Evolutionary conservation across 306 rosid genomes (phyloP), one percentile per base, ranked within the genome.

Genomic region (Dicorynia guianensis): DNA sequence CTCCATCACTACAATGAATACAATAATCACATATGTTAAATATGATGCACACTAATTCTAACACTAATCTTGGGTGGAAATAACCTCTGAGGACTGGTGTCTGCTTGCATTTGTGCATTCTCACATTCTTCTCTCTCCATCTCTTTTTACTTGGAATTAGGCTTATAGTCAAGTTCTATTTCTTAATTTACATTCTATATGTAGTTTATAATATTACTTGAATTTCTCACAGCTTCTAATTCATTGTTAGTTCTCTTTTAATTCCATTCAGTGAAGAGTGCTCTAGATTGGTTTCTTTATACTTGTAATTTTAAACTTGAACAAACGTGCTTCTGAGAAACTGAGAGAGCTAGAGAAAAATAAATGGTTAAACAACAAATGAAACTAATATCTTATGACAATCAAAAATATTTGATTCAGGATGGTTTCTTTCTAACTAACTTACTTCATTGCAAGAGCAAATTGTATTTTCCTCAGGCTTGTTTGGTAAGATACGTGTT

Each of bases 401-500:
- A 6, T 49, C 57, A 5, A 66, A 59, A 48, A 36, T 46, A 62
- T 72, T 20, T 71, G 67, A 61, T 76, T 72, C 36, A 49, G 7
- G 47, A 18, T 55, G 59, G 49, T 25, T 8, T 74, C 66, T 65
- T 62, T 47, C 36, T 14, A n/a, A 74, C 73, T 64, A 13, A 50
- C 15, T 15, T 20, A 50, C 15, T 15, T 20, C 6, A 17, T 40
- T 77, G 44, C 73, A 69, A 63, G 47, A 71, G 54, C 13, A 30
- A 19, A 58, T 63, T 8, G 5, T 57, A 58, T 18, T 73, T 74
- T 68, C 5, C 19, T 38, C 64, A 59, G 63, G 36, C 63, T 77
- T 74, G 42, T 74, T 35, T 75, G 58, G 8, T 57, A 48, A 34
- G n/a, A 78, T 17, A 13, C 76, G 68, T 53, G 10, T n/a, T 19